Conservation (phyloP, 768 basidiomycete genomes). For the Botryobasidium botryosum region DNA sequence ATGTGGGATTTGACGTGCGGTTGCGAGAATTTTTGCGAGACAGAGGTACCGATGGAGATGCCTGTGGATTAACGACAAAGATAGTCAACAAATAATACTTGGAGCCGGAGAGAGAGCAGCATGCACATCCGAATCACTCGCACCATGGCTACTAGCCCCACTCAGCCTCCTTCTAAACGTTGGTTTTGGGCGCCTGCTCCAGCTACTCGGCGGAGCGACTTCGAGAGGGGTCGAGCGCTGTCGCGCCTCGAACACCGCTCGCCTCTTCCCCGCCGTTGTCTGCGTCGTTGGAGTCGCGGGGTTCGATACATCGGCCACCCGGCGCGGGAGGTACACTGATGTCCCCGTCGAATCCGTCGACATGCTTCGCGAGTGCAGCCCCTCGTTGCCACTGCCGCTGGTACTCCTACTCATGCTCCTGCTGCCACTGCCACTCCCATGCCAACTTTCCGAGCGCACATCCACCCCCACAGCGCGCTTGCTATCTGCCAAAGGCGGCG, state of each 20-base stretch:
- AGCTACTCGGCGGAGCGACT: neutral
- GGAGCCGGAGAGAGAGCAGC: conserved; percentile 28
- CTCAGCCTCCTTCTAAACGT: neutral
- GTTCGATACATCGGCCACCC: no score
- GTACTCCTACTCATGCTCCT: no score
- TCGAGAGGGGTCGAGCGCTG: neutral
- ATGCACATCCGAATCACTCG: conserved; percentile 1
- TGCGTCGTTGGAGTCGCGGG: no score
- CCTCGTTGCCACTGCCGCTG: no score
- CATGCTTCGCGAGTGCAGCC: no score
- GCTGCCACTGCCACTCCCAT: no score
- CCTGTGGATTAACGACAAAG: conserved; percentile 28
- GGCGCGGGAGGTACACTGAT: no score
- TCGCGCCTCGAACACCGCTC: neutral
- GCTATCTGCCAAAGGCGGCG: no score
- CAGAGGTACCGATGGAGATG: conserved; percentile 28
- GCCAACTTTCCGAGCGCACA: no score
- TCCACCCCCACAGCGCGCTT: no score
- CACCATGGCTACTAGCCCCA: neutral
- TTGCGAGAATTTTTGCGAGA: neutral
- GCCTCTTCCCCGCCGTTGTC: no score
- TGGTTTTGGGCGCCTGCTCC: neutral
- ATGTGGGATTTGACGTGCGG: conserved; percentile 49
- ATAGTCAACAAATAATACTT: conserved; percentile 13
- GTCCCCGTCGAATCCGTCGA: no score